Evolutionary conservation across 2,329 filamentous ascomycete genomes (phyloP).

Genomic region (Cladosporium sphaerospermum): DNA sequence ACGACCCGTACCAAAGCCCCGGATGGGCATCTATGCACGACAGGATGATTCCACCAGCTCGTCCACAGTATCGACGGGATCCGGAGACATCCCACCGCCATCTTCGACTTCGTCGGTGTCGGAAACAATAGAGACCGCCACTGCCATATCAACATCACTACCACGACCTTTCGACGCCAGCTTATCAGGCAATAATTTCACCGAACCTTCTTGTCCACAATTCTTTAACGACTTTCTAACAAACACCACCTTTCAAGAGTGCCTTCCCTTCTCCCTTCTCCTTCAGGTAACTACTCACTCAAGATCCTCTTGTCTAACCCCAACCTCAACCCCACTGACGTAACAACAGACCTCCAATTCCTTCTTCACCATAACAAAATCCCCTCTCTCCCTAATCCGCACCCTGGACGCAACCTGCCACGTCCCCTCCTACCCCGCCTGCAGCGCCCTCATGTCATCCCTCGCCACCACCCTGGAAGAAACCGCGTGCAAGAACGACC

Average conservation of each 20-base stretch:
- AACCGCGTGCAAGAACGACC: slow-evolving; percentile 50
- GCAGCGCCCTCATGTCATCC: slow-evolving; percentile 56
- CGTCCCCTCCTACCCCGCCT: slow-evolving; percentile 55
- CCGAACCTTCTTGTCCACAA: slow-evolving; percentile 48
- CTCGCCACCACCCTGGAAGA: slow-evolving; percentile 60
- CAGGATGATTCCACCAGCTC: slow-evolving; percentile 18
- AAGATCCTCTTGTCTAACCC: neutral
- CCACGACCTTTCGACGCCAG: slow-evolving; percentile 44
- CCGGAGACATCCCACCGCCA: slow-evolving; percentile 8
- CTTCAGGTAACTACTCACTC: slow-evolving; percentile 56
- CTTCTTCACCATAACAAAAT: slow-evolving; percentile 64
- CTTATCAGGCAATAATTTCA: slow-evolving; percentile 46
- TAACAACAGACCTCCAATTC: slow-evolving; percentile 63
- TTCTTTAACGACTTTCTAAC: slow-evolving; percentile 65
- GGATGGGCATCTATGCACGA: slow-evolving; percentile 20
- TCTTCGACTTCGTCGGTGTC: slow-evolving; percentile 16
- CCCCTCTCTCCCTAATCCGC: slow-evolving; percentile 5
- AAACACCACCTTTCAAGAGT: slow-evolving; percentile 62
- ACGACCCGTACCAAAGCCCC: slow-evolving; percentile 21
- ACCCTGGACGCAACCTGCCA: slow-evolving; percentile 62
- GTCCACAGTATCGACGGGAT: slow-evolving; percentile 13
- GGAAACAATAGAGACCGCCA: slow-evolving; percentile 17
- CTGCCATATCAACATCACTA: slow-evolving; percentile 20
- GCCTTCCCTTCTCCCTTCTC: slow-evolving; percentile 78
- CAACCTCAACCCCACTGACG: neutral